Percentiles rank a stretch among this genome's conserved stretches.
Evolutionary conservation across 2,329 filamentous ascomycete genomes (phyloP).

Genomic region (Magnaporthiopsis incrustans): DNA sequence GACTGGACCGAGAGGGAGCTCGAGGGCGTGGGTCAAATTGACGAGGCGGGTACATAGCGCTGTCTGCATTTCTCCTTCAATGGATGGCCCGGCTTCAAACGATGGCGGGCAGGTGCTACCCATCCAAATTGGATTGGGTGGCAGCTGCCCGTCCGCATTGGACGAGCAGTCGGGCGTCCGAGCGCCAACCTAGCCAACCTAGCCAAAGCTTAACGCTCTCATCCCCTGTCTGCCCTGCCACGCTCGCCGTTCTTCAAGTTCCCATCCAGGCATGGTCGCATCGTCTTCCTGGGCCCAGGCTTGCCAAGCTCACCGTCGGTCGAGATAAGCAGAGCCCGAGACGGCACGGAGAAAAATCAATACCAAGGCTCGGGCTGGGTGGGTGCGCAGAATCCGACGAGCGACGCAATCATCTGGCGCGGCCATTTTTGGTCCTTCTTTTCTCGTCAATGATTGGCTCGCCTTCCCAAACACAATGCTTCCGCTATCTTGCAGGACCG

Average conservation of each 20-base stretch:
- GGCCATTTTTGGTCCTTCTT: no score
- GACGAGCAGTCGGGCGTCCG: no score
- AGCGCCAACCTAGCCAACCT: no score
- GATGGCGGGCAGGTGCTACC: no score
- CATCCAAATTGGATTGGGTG: no score
- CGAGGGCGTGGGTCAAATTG: not conserved
- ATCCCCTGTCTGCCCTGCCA: not conserved
- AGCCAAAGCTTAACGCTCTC: not conserved
- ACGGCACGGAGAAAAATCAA: not conserved
- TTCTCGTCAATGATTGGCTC: not conserved
- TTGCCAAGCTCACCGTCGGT: not conserved
- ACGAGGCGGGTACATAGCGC: no score
- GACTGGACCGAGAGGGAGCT: slow-evolving; percentile 25
- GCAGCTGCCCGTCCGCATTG: no score
- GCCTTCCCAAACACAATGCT: not conserved
- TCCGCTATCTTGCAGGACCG: not conserved
- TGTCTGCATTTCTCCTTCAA: no score
- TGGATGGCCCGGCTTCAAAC: no score
- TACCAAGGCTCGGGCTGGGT: no score
- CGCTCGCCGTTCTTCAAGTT: not conserved
- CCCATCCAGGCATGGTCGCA: not conserved
- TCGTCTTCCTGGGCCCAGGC: not conserved
- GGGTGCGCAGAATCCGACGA: not conserved
- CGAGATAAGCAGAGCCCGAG: not conserved
- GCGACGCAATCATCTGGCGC: not conserved